Evolutionary conservation across 2,329 filamentous ascomycete species (phyloP).

Genomic region (Calonectria fujianensis): DNA sequence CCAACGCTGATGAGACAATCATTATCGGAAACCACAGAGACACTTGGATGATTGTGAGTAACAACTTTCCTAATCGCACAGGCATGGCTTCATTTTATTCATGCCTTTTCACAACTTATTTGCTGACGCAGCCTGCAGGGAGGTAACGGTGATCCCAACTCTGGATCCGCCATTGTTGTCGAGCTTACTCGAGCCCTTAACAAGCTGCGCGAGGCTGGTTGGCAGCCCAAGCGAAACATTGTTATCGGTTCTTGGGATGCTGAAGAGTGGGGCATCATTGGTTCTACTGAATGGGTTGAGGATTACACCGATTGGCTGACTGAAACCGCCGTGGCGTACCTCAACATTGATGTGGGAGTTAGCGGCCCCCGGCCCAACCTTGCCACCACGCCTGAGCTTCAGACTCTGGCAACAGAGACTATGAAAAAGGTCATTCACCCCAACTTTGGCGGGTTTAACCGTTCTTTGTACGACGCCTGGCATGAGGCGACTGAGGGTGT

Average conservation of each 20-base stretch:
- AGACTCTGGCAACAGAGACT: conserved; percentile 78
- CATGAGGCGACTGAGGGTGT: conserved; percentile 57
- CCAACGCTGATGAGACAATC: conserved; percentile 83
- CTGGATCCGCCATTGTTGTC: conserved; percentile 84
- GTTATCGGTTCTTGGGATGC: conserved; percentile 84
- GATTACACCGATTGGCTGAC: conserved; percentile 86
- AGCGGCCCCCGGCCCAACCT: conserved; percentile 75
- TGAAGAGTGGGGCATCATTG: conserved; percentile 87
- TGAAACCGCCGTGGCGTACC: conserved; percentile 82
- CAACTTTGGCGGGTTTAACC: conserved; percentile 72
- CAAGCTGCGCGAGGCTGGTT: conserved; percentile 81
- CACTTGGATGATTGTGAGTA: conserved; percentile 56
- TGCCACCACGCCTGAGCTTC: conserved; percentile 79
- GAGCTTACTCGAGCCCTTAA: conserved; percentile 85
- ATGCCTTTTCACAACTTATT: neutral
- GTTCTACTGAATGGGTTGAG: conserved; percentile 91
- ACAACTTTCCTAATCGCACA: too few relatives aligned
- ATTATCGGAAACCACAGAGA: conserved; percentile 87
- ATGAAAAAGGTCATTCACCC: conserved; percentile 75
- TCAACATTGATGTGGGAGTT: conserved; percentile 85
- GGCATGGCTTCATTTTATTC: neutral
- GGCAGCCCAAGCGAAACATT: conserved; percentile 84
- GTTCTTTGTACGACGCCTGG: conserved; percentile 65
- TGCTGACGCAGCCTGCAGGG: conserved; percentile 62
- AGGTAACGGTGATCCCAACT: conserved; percentile 90